Conservation (phyloP, 805 yeast genomes). For the Ogataea angusta region DNA sequence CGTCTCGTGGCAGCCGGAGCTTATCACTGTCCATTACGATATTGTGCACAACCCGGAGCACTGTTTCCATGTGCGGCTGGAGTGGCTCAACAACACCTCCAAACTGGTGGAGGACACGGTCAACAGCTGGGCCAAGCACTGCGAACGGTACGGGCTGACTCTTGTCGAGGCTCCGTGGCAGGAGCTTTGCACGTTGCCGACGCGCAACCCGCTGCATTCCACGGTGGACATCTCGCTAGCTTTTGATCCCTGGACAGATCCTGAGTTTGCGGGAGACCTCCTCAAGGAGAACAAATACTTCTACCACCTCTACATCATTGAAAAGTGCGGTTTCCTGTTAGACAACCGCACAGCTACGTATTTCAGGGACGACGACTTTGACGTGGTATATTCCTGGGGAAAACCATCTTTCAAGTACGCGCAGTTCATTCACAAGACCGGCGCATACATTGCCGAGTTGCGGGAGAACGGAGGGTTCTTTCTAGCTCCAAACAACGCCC, state of each 20-base stretch:
- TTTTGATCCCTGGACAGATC: constrained; percentile 68
- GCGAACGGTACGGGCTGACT: constrained; percentile 79
- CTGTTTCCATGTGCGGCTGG: constrained; percentile 85
- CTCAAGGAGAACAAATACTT: constrained; percentile 55
- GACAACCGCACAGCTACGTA: constrained; percentile 76
- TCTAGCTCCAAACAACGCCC: constrained; percentile 84
- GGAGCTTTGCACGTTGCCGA: constrained; percentile 75
- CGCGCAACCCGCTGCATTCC: constrained; percentile 83
- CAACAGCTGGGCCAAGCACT: constrained; percentile 72
- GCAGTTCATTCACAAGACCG: constrained; percentile 87
- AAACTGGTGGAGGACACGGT: constrained; percentile 78
- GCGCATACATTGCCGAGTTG: constrained; percentile 85
- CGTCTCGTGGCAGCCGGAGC: constrained; percentile 73
- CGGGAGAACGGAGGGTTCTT: constrained; percentile 74
- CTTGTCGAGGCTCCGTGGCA: constrained; percentile 89
- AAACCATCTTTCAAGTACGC: constrained; percentile 74
- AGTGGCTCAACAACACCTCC: constrained; percentile 91
- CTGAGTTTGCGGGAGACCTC: constrained; percentile 46
- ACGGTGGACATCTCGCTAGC: constrained; percentile 65
- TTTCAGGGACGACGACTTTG: constrained; percentile 49
- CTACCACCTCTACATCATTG: constrained; percentile 74
- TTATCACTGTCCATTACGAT: constrained; percentile 82
- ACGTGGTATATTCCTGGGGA: constrained; percentile 89
- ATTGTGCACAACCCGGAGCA: constrained; percentile 91
- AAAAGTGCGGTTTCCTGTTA: constrained; percentile 67